A percentile compares a stretch with the other conserved stretches of the same genome.
These are phyloP conservation scores for Citrus australasica DNA, from an alignment of 345 rosid genomes.

Conservation along the genomic window DNA sequence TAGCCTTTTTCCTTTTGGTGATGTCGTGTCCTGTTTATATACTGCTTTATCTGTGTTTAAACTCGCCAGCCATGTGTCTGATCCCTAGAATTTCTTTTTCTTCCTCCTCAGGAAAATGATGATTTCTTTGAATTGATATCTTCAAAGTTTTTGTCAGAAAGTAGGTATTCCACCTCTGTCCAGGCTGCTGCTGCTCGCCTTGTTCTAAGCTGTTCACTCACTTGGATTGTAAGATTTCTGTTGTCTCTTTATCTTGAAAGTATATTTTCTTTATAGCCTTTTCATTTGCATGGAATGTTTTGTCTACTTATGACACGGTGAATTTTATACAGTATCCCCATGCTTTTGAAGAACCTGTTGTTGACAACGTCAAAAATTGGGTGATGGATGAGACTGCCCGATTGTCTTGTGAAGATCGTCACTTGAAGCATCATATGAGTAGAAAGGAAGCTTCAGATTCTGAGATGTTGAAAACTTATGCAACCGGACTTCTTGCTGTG, in stretches of 20 bases:
- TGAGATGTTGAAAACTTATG: constrained; percentile 84
- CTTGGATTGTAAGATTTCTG: constrained; percentile 59
- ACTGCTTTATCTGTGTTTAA: not conserved
- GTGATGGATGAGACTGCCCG: constrained; percentile 72
- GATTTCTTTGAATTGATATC: constrained; percentile 95
- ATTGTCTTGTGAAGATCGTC: constrained; percentile 50
- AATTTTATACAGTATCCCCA: constrained; percentile 66
- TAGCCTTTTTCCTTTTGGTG: constrained; percentile 5
- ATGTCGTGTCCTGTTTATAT: not conserved
- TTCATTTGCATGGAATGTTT: not conserved
- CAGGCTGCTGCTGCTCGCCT: constrained; percentile 92
- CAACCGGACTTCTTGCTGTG: constrained; percentile 90
- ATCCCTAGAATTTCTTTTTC: not conserved
- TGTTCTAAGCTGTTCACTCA: constrained; percentile 66
- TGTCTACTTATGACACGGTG: constrained; percentile 7
- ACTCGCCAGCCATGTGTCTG: not conserved
- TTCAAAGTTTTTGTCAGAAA: constrained; percentile 77
- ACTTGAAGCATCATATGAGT: constrained; percentile 36
- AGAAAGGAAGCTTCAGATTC: constrained; percentile 67
- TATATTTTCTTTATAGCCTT: not conserved
- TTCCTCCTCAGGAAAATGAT: constrained; percentile 76
- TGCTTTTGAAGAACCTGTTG: constrained; percentile 76
- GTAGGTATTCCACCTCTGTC: constrained; percentile 59
- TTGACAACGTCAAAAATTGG: constrained; percentile 81
- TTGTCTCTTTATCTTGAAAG: not conserved